Evolutionary conservation across 192 early-diverging fungal genomes (phyloP).

Genomic region (Cetraspora pellucida): DNA sequence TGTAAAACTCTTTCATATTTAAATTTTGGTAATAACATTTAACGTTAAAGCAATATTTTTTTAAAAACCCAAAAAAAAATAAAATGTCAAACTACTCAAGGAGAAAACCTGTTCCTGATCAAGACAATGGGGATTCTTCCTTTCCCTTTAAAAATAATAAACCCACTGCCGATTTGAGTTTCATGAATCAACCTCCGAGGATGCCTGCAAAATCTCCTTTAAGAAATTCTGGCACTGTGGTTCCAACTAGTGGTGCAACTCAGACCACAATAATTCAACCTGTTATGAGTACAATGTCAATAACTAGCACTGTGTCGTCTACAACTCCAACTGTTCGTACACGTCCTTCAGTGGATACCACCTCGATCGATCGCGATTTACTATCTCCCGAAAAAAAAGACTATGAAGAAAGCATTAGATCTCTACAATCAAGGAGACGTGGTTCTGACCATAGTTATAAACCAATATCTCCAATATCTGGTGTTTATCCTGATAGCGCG

Average conservation of each 20-base stretch:
- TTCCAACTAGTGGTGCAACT: constrained; percentile 12
- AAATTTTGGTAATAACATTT: too few relatives aligned
- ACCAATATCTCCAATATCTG: background rate
- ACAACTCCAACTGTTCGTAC: background rate
- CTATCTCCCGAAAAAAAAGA: background rate
- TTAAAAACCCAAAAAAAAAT: too few relatives aligned
- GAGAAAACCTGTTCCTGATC: constrained; percentile 10
- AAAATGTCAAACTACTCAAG: background rate
- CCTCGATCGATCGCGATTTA: constrained; percentile 11
- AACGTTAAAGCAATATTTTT: too few relatives aligned
- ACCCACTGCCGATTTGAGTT: background rate
- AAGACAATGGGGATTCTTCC: constrained; percentile 2
- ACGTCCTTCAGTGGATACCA: constrained; percentile 9
- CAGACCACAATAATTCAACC: constrained; percentile 34
- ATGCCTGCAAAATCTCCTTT: constrained; percentile 29
- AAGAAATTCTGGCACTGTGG: background rate
- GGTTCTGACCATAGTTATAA: background rate
- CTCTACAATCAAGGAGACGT: background rate
- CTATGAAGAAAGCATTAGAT: background rate
- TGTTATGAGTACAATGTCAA: constrained; percentile 28
- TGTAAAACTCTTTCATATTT: too few relatives aligned
- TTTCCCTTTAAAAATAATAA: background rate
- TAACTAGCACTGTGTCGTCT: background rate
- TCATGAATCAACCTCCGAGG: background rate
- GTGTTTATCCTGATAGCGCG: background rate